Base-by-base conservation (phyloP, 2,329 filamentous ascomycete genomes). In the Pyrenophora tritici-repentis region DNA sequence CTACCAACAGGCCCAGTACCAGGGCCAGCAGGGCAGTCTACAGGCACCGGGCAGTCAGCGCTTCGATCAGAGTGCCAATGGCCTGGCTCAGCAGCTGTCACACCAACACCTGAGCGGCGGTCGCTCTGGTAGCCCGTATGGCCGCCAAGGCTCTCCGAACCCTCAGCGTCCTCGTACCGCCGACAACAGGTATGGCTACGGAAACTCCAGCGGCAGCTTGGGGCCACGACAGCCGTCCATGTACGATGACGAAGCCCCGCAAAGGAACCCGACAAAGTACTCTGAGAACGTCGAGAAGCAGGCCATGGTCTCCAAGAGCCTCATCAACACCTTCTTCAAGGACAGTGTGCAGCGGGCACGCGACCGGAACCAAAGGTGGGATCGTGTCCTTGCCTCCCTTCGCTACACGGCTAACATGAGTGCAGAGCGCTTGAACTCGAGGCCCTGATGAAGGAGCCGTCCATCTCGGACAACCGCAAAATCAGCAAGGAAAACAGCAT, bases 261-360 rank as follows among this genome's bases (percentile, higher is more conserved):
- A 89, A 65, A 83, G 85, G 59, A 88, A 89, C 40, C 88, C 91
- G 1, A 91, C 95, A 70, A 86, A 91, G 63, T 96, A 93, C 76
- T 90, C 91, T 3, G 90, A 95, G 69, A 90, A 89, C 68, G 89
- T 95, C 33, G 86, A 88, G 49, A 91, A 94, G 70, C 79, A 84
- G 66, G 82, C 84, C 24, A 86, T 85, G 69, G 81, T 85, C 46
- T 83, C 85, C 39, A 85, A 86, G 67, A 81, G 85, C 62, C 74
- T 87, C 60, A 84, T 87, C 58, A 84, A 84, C 67, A 82, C 85
- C 65, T 97, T 97, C 80, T 99, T 97, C 85, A 95, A 96, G 77
- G 93, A 99, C 76, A 97, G 93, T 73, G 95, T 99, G 48, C 93
- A 96, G 80, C 86, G 94, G 65, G 94, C 94, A 43, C 85, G 93